These are phyloP conservation scores for Diaporthe sp. DNA, from an alignment of 2,329 filamentous ascomycete genomes.

Conservation along the genomic window DNA sequence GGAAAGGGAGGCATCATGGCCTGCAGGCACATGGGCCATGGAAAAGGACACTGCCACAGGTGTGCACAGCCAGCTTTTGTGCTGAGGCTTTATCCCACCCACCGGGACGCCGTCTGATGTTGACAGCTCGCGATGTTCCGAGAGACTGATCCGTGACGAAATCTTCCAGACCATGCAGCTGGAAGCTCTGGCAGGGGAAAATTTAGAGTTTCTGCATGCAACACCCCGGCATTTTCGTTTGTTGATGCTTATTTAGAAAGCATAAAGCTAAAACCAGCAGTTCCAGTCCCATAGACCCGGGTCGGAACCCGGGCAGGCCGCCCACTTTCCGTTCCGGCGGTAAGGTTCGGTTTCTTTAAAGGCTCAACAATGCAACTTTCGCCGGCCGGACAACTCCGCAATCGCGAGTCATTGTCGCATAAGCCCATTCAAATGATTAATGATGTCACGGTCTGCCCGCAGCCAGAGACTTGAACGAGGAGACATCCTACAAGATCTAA, in stretches of 20 bases:
- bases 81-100: neutral
- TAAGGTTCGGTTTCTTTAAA: neutral
- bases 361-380: neutral
- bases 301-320: neutral
- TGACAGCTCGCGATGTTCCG: no score
- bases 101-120: neutral
- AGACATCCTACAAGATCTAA: neutral
- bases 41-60: neutral
- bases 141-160: no score
- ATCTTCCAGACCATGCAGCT: no score
- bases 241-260: neutral
- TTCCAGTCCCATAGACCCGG: neutral
- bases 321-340: slow-evolving; percentile 2
- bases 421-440: neutral
- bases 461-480: neutral
- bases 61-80: neutral
- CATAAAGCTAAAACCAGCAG: neutral
- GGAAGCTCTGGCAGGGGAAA: no score
- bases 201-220: neutral
- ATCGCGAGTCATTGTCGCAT: neutral
- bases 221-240: neutral
- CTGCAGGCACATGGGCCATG: neutral
- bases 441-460: neutral
- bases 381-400: neutral
- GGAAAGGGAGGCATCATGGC: neutral